phyloP scores from a whole-genome alignment of 139 green algal genomes.

The Volvox reticuliferus region DNA sequence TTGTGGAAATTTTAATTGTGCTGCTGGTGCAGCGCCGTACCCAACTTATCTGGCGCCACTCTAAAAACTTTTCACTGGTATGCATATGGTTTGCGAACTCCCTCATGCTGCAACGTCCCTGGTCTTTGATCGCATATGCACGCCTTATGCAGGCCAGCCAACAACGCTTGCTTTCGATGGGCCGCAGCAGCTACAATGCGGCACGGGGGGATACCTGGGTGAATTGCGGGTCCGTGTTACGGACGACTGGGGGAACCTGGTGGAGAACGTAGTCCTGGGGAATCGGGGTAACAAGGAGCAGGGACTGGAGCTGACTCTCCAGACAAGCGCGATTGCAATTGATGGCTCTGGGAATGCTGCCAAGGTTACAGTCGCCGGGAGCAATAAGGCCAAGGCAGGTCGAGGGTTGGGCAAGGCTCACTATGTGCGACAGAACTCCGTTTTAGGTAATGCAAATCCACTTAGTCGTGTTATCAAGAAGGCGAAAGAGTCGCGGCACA shows the following conservation, averaged over 20 bases:
- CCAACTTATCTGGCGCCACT: no score
- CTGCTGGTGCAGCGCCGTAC: no score
- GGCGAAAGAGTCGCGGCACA: no score
- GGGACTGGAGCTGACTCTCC: slow-evolving; percentile 59
- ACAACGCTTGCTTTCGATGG: slow-evolving; percentile 65
- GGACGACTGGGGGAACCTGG: slow-evolving; percentile 70
- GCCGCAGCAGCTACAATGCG: slow-evolving; percentile 54
- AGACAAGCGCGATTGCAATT: slow-evolving; percentile 57
- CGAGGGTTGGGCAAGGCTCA: no score
- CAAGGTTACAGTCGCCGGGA: slow-evolving; percentile 56
- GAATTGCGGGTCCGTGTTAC: slow-evolving; percentile 57
- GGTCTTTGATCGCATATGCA: no score
- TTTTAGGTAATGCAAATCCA: no score
- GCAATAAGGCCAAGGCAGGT: slow-evolving; percentile 68
- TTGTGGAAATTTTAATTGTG: no score
- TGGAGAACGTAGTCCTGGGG: background rate
- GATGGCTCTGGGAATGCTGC: slow-evolving; percentile 66
- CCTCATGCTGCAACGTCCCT: no score
- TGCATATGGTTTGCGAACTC: no score
- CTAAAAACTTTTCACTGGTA: no score
- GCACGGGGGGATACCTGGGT: slow-evolving; percentile 55
- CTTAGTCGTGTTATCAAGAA: no score
- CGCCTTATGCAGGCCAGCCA: slow-evolving; percentile 50
- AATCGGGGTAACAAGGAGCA: background rate
- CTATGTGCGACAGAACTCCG: no score